Evolutionary conservation across 129 eudicot species (phyloP), one percentile per base, ranked within the genome.

Genomic region (Erigeron canadensis): DNA sequence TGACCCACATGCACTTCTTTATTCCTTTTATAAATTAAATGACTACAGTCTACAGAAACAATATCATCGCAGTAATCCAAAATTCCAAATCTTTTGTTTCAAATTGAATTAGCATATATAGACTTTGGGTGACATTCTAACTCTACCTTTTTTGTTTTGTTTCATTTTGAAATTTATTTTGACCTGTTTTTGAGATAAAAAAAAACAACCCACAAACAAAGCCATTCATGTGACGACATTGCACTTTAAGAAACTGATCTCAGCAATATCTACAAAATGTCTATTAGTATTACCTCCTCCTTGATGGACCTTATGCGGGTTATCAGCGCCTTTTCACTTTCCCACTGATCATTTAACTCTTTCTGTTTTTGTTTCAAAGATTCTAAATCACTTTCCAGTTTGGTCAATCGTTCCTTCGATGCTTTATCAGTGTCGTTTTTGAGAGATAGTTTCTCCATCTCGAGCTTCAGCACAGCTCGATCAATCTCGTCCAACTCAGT

Each of bases 361-460:
- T 73, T 89, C 65, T 94, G 97, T 68, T 87, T 86, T 58, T 78
- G 81, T 82, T 94, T 89, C 40, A 85, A 82, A n/a, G 85, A 76
- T 55, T 51, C 71, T 18, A 94, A 85, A 79, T 94, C 98, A 68
- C 65, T 79, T 65, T 94, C 98, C 69, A 94, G 78, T 67, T 94
- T 94, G 51, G 53, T 63, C 84, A 94, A 66, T 73, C 96, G 70
- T 78, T 89, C 98, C 82, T 86, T 89, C 0, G 98, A 89, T 57
- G 95, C 95, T 82, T 90, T 87, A 61, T 90, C 92, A 5, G 88
- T 83, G 75, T 86, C 96, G n/a, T 87, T 87, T 79, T 87, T 89
- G 12, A 87, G 77, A 44, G 98, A 94, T 3, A 94, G 85, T 63
- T 82, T 94, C 82, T 94, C 98, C 98, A 94, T 94, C 85, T 89